phyloP scores from a whole-genome alignment of 768 basidiomycete species.

The Rhodotorula graminis region DNA sequence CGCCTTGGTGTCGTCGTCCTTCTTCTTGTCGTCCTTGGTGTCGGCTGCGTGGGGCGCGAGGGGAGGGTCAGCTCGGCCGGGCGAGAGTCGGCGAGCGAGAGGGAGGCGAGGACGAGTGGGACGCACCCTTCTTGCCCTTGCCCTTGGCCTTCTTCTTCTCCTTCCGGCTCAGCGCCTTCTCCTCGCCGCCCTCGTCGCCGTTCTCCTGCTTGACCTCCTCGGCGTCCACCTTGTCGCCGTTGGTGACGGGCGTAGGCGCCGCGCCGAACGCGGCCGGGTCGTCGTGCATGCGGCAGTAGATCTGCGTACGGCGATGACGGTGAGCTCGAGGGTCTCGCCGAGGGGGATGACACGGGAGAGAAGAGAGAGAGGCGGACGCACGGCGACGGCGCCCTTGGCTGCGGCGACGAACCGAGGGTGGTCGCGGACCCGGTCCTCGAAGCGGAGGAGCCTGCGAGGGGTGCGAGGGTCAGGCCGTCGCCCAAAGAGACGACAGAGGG shows the following conservation, averaged over 20 bases:
- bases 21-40: conserved; percentile 9
- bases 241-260: background rate
- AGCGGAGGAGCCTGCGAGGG: conserved; percentile 61
- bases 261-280: conserved; percentile 52
- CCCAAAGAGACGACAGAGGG: background rate
- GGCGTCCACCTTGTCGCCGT: background rate
- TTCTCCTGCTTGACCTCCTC: background rate
- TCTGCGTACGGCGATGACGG: conserved; percentile 50
- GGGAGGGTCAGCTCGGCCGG: background rate
- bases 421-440: conserved; percentile 73
- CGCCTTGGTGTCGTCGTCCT: conserved; percentile 44
- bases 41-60: background rate
- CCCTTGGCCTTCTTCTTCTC: conserved; percentile 59
- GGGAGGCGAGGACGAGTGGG: background rate
- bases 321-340: no score
- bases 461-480: background rate
- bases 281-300: conserved; percentile 68
- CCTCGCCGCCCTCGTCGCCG: conserved; percentile 53
- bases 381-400: conserved; percentile 60
- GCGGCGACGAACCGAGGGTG: conserved; percentile 71
- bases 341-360: no score
- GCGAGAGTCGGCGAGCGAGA: no score
- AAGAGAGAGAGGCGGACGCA: conserved; percentile 48
- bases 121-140: conserved; percentile 66
- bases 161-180: conserved; percentile 72